Evolutionary conservation across 257 asterid genomes (phyloP), one percentile per base, ranked within the genome.

Genomic region (Cordia subcordata): DNA sequence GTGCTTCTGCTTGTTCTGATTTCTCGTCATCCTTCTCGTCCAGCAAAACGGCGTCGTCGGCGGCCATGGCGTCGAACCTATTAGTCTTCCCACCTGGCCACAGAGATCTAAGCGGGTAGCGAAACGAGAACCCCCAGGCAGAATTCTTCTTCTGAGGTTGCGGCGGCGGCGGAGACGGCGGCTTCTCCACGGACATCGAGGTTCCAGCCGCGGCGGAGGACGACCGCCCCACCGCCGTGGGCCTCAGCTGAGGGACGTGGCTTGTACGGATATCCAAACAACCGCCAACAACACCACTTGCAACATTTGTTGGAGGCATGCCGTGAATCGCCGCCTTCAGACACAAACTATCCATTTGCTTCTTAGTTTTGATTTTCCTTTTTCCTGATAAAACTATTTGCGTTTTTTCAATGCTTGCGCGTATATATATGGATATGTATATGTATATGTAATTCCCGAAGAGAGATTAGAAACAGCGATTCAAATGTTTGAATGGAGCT

Each of bases 91-190:
- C 77, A 1, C 49, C 46, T 1, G 87, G 70, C 97, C 97, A 85
- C 46, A 85, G 50, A 50, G 94, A 86, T 81, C 96, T 77, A 61
- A 85, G 75, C 47, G 97, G 91, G 52, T 76, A 72, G 68, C 84
- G 73, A 57, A 86, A 84, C 49, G 87, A 81, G 58, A 84, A 89
- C 2, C 95, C 96, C 96, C 97, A 89, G 4, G 78, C 88, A 54
- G 55, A 58, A 55, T 72, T 83, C 71, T 77, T 77, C 33, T 18
- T 62, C 1, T 46, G 45, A 46, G 68, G 18, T 38, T 42, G 38
- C 37, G 60, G 57, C 10, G 53, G 56, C 54, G 62, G 33, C 40
- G 50, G 35, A 21, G 57, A 67, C 10, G 81, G 61, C 11, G 73
- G 83, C 64, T 78, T 82, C 40, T 84, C 83, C 53, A 79, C 72